Base-by-base conservation (phyloP, 2,329 filamentous ascomycete species). In the Pyrenophora graminea region DNA sequence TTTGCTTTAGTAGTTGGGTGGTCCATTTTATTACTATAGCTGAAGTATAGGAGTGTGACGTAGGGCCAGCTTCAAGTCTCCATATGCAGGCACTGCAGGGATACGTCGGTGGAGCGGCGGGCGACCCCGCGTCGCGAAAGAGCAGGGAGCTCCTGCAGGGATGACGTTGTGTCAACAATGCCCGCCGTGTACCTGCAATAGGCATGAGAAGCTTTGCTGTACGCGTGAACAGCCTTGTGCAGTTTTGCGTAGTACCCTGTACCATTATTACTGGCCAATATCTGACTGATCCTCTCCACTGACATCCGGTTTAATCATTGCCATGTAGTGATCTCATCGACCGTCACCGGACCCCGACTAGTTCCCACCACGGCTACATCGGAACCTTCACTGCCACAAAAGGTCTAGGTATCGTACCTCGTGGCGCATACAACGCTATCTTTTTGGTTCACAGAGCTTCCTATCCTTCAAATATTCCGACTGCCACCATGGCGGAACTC, bases 401-500 rank as follows among this genome's bases (percentile, higher is more conserved):
- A 10, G 31, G 30, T 38, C 41, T 33, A 21, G 45, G 23, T 31
- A 21, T 33, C 8, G 30, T 31, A 21, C 32, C 8, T 18, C 27
- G 38, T 41, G 27, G 37, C 44, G 33, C n/a, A 15, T 10, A 25
- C n/a, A 23, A 18, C 38, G 27, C 36, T n/a, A 3, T 21, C 19
- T 21, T 21, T 21, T 40, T 8, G 39, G 5, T 38, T 1, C 18
- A 37, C 34, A 15, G 21, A n/a, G 17, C 34, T 41, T n/a, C 10
- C 17, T 15, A 39, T 21, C 18, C 18, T 6, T 19, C 37, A 25
- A 21, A 18, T n/a, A 15, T 45, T 34, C 10, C 27, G 31, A 31
- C 12, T 27, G 10, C 19, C 47, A 62, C 13, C 56, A 72, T 72
- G 69, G 53, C 62, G 18, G 59, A 68, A 52, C 74, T 81, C 13